Conservation (phyloP, 768 basidiomycete species). For the Collybia sp. region DNA sequence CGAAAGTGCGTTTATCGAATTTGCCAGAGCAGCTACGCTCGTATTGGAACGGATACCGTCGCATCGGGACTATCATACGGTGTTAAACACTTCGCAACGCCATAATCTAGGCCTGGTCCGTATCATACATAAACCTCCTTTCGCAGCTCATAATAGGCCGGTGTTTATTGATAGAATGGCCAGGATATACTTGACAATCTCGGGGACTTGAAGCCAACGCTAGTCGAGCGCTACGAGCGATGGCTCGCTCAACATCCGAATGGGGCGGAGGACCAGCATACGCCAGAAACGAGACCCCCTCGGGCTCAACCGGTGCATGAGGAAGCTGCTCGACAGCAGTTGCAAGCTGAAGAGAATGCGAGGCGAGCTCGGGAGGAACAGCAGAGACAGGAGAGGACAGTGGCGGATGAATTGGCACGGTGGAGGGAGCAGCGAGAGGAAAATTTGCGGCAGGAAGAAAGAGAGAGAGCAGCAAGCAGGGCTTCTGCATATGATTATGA, state of each 20-base stretch:
- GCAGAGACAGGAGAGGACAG: conserved; percentile 17
- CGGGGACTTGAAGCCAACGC: conserved; percentile 54
- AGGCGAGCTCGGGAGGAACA: conserved; percentile 4
- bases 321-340: conserved; percentile 5
- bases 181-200: conserved; percentile 69
- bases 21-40: conserved; percentile 70
- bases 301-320: conserved; percentile 15
- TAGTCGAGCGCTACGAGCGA: conserved; percentile 60
- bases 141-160: conserved; percentile 2
- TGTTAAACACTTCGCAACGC: conserved; percentile 54
- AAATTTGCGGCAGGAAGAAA: conserved; percentile 18
- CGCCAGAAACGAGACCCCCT: conserved; percentile 17
- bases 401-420: conserved; percentile 30
- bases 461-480: conserved; percentile 25
- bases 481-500: conserved; percentile 9
- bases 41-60: conserved; percentile 76
- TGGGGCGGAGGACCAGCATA: conserved; percentile 19
- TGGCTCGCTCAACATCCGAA: conserved; percentile 48
- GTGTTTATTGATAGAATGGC: conserved; percentile 14
- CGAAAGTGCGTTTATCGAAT: conserved; percentile 68
- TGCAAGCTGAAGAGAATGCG: not conserved
- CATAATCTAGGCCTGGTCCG: conserved; percentile 68
- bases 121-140: conserved; percentile 13
- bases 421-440: conserved; percentile 31
- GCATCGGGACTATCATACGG: conserved; percentile 58